These are phyloP conservation scores for Teratosphaeria destructans DNA, from an alignment of 2,329 filamentous ascomycete species.

Conservation along the genomic window DNA sequence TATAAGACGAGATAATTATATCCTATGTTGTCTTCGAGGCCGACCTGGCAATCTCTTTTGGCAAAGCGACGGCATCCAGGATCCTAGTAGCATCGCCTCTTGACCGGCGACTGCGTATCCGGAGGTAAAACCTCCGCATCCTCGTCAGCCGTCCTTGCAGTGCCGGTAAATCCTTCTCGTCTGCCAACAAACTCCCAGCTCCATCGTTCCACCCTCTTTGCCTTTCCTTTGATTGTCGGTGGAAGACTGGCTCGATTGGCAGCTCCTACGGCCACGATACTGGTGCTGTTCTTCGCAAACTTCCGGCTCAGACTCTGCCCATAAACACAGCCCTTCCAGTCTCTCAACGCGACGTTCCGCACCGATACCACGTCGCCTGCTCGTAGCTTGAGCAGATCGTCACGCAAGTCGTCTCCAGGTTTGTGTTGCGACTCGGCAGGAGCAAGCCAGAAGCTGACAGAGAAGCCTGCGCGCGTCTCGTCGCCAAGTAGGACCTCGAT, in stretches of 20 bases:
- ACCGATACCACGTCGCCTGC: constrained; percentile 69
- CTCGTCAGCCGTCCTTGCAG: not conserved
- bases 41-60: too few species aligned
- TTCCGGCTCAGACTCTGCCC: constrained; percentile 69
- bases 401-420: constrained; percentile 23
- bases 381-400: constrained; percentile 41
- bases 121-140: constrained; percentile 18
- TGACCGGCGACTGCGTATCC: constrained; percentile 18
- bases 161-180: not conserved
- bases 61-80: too few species aligned
- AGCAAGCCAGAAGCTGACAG: constrained; percentile 72
- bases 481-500: constrained; percentile 75
- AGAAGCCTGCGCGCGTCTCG: constrained; percentile 71
- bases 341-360: constrained; percentile 66
- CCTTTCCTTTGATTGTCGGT: constrained; percentile 40
- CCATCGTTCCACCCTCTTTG: constrained; percentile 63
- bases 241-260: not conserved
- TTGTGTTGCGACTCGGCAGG: constrained; percentile 16
- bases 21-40: too few species aligned
- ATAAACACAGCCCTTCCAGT: constrained; percentile 68
- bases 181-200: constrained; percentile 55
- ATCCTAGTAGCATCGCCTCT: not conserved
- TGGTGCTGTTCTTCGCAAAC: constrained; percentile 54
- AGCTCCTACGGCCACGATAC: constrained; percentile 3
- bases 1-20: too few species aligned